Percentiles rank a stretch among this genome's conserved stretches.
Conservation (phyloP, 1,284 basidiomycete genomes). For the Ganoderma meredithae region DNA sequence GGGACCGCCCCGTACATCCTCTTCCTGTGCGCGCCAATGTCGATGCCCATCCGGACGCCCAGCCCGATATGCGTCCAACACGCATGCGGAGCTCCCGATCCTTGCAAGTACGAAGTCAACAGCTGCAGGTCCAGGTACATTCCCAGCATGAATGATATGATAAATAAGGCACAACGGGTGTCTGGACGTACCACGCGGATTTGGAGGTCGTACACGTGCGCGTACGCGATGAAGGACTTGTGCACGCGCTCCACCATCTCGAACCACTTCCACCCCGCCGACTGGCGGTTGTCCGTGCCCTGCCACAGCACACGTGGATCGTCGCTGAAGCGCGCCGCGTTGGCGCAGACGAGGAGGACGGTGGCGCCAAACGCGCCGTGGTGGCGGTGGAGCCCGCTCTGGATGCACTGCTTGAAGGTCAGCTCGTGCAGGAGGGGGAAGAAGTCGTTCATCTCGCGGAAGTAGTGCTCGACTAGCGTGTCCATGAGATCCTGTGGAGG, state of each 20-base stretch:
- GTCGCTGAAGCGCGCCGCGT: slow-evolving; percentile 71
- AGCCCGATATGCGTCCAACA: slow-evolving; percentile 59
- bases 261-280: slow-evolving; percentile 80
- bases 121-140: slow-evolving; percentile 34
- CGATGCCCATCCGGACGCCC: slow-evolving; percentile 57
- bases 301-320: slow-evolving; percentile 69
- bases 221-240: slow-evolving; percentile 60
- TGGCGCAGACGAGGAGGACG: slow-evolving; percentile 78
- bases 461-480: slow-evolving; percentile 77
- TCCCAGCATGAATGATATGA: too few species aligned
- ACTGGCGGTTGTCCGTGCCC: slow-evolving; percentile 52
- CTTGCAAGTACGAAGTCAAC: slow-evolving; percentile 47
- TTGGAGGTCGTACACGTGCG: slow-evolving; percentile 75
- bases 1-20: slow-evolving; percentile 41
- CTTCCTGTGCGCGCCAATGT: slow-evolving; percentile 50
- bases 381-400: slow-evolving; percentile 62
- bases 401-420: slow-evolving; percentile 68
- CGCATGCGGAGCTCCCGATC: slow-evolving; percentile 55
- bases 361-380: slow-evolving; percentile 72
- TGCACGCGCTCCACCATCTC: slow-evolving; percentile 65
- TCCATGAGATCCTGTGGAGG: slow-evolving; percentile 69
- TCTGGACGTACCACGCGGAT: slow-evolving; percentile 48
- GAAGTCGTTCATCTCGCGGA: slow-evolving; percentile 63
- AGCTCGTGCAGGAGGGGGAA: slow-evolving; percentile 80
- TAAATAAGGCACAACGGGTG: too few species aligned